Base-by-base conservation (phyloP, 345 rosid species). In the Euphorbia pulcherrima region DNA sequence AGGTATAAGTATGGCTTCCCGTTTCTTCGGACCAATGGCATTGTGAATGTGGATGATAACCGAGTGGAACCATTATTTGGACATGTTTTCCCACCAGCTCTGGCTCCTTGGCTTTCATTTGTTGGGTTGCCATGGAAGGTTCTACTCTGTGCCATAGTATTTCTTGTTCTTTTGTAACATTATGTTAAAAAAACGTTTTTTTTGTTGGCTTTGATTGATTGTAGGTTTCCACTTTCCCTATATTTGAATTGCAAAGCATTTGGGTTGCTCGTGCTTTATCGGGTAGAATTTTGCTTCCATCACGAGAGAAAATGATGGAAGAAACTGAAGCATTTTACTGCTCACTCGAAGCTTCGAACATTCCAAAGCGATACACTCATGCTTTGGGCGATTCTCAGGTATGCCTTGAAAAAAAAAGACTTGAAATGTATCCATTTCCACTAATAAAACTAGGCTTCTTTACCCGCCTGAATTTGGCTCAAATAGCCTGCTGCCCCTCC, bases 1-100 rank as follows among this genome's bases (percentile, higher is more conserved):
- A 92, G 98, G 88, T 92, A 87, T 84, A 88, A 87, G 76, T 90
- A 90, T 78, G 85, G 84, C 76, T 88, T 88, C 73, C 96, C 98
- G 21, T 92, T 92, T 79, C 92, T 92, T n/a, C 90, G 87, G 62
- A 88, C 92, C 60, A 74, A 72, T 29, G 94, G 90, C 68, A 71
- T 61, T 71, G 88, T 90, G 74, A 80, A 79, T 0, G 82, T 88
- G 67, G 96, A 90, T 53, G 96, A 88, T 62, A 90, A 87, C 64
- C 79, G 94, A 53, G 90, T 90, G 0, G 94, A 86, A 0, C 96
- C 98, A 50, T 67, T 90, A 21, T 93, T 90, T 80, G 80, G 88
- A 83, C 87, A 93, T 1, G 75, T 90, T 29, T 88, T 93, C 68
- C 90, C 92, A 21, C 94, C 97, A 7, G 70, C 29, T 18, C 78